phyloP scores from a whole-genome alignment of 2,329 filamentous ascomycete species.

The Catunica adiposa region DNA sequence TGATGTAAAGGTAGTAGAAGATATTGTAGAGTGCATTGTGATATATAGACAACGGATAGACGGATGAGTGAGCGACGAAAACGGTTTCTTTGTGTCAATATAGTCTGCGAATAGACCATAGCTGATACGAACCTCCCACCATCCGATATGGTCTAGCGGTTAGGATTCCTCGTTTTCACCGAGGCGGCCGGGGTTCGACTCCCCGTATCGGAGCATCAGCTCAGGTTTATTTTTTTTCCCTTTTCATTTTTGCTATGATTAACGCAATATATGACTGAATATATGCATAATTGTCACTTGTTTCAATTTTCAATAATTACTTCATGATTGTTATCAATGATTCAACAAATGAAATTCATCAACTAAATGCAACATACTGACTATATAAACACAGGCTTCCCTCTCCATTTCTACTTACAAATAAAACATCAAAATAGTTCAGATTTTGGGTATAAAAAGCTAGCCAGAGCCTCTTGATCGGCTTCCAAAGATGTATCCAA shows the following conservation, averaged over 20 bases:
- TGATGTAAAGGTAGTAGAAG: conserved; percentile 19
- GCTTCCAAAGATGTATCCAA: not conserved
- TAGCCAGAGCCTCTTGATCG: not conserved
- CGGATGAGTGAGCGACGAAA: too few relatives aligned
- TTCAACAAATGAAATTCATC: not conserved
- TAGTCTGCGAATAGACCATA: too few relatives aligned
- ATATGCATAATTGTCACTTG: not conserved
- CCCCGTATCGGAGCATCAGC: conserved; percentile 12
- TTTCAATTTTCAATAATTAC: not conserved
- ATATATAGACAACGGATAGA: too few relatives aligned
- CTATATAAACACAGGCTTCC: not conserved
- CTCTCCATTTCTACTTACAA: not conserved
- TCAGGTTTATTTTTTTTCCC: not conserved
- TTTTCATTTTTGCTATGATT: not conserved
- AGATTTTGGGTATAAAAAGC: conserved; percentile 1
- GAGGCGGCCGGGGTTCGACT: conserved; percentile 14
- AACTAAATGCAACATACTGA: not conserved
- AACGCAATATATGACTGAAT: not conserved
- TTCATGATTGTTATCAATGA: not conserved
- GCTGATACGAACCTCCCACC: not conserved
- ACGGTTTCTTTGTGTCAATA: too few relatives aligned
- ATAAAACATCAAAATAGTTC: not conserved
- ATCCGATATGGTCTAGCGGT: conserved; percentile 15
- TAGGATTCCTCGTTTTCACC: conserved; percentile 15
- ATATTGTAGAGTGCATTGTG: too few relatives aligned